A percentile compares a stretch with the other conserved stretches of the same genome.
phyloP scores from a whole-genome alignment of 1,284 basidiomycete species.

The Cryptococcus hybrid region DNA sequence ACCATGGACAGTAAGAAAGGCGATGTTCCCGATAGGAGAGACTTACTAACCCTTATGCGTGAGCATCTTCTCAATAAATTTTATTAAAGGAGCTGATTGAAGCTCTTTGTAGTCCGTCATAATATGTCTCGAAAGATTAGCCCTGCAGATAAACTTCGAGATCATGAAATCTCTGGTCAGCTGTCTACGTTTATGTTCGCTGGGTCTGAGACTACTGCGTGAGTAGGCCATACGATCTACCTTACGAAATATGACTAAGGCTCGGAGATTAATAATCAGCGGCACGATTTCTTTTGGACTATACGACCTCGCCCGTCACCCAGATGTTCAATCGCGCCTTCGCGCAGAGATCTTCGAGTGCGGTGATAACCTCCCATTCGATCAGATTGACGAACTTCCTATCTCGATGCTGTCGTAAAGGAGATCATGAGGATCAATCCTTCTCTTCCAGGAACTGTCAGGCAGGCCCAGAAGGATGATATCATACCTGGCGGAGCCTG shows the following conservation, averaged over 20 bases:
- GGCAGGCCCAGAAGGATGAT: slow-evolving; percentile 25
- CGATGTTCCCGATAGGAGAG: slow-evolving; percentile 9
- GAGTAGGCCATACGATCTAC: neutral
- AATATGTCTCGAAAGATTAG: slow-evolving; percentile 17
- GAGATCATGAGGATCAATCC: slow-evolving; percentile 27
- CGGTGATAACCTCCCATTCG: slow-evolving; percentile 20
- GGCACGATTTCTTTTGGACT: slow-evolving; percentile 23
- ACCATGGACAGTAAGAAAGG: slow-evolving; percentile 15
- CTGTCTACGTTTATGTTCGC: slow-evolving; percentile 33
- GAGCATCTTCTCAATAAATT: neutral
- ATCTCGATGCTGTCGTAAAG: slow-evolving; percentile 23
- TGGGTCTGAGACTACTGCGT: slow-evolving; percentile 26
- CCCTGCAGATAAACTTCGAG: slow-evolving; percentile 19
- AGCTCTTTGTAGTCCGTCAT: slow-evolving; percentile 14
- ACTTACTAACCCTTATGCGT: slow-evolving; percentile 30
- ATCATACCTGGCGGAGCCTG: slow-evolving; percentile 28
- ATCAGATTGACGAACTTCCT: slow-evolving; percentile 26
- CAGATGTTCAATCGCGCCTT: slow-evolving; percentile 16
- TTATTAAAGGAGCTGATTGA: neutral
- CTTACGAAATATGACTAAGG: neutral
- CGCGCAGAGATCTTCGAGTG: slow-evolving; percentile 23
- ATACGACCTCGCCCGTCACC: slow-evolving; percentile 17
- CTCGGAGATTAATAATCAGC: slow-evolving; percentile 1
- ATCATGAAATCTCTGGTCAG: slow-evolving; percentile 28
- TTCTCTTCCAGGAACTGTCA: slow-evolving; percentile 18